Evolutionary conservation across 2,329 filamentous ascomycete genomes (phyloP), one percentile per base, ranked within the genome.

Genomic region (Amesomyces nigricolor): DNA sequence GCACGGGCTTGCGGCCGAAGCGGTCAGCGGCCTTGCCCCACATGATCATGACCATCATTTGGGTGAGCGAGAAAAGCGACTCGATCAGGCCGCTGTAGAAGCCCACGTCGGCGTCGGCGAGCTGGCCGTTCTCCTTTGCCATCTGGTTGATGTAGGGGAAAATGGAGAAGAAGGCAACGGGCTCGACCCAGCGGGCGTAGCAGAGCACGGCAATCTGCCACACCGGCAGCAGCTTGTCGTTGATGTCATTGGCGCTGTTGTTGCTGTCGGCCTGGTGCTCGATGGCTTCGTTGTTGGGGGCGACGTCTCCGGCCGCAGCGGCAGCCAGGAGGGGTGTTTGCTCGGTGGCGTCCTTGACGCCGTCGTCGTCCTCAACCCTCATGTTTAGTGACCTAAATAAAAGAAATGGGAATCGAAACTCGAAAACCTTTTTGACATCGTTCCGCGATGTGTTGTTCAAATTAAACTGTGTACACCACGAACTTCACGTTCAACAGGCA

Each of bases 141-240:
- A 92, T 92, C 65, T 86, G 75, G 64, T 85, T 89, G 70, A 94
- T 80, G 71, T 88, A 92, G 0, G 88, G 87, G 64, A 92, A 88
- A 67, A 92, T 89, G 67, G 78, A 83, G 73, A 91, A 92, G 73
- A 89, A 92, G n/a, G 87, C 86, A 40, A 91, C 78, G 0, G 89
- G 88, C 65, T 92, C 89, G 44, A 89, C 75, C 26, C 88, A 66
- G 5, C 88, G 82, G 1, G 85, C 83, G 66, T 84, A 88, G 73
- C 88, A 92, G 11, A 94, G 80, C 10, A 88, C 70, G 32, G 86
- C 68, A 51, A 94, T 83, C 67, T 92, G 89, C n/a, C 67, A 51
- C 58, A 72, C 75, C n/a, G 83, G 80, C 13, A 88, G 67, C 1
- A 79, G 77, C 54, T 73, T 78, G 62, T 76, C 71, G 1, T 73